A percentile compares a stretch with the other conserved stretches of the same genome.
Evolutionary conservation across 2,329 filamentous ascomycete species (phyloP).

Genomic region (Penicillium hordei): DNA sequence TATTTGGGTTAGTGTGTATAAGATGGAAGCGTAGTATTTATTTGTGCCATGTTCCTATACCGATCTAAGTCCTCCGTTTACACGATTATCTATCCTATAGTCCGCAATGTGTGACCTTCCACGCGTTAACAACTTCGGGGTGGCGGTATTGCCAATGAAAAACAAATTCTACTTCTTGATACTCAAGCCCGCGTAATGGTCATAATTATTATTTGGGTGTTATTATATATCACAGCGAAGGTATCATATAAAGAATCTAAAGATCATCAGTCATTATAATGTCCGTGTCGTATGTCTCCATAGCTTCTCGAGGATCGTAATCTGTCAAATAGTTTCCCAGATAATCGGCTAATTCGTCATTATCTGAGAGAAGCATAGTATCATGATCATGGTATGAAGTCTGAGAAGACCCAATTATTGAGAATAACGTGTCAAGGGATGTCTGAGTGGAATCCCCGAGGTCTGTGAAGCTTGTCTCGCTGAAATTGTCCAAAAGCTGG

Average conservation of each 20-base stretch:
- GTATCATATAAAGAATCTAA: background rate
- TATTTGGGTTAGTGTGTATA: too few relatives aligned
- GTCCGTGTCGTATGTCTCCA: background rate
- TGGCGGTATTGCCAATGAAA: too few relatives aligned
- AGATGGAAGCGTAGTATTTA: too few relatives aligned
- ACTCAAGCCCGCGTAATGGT: background rate
- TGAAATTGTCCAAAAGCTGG: slow-evolving; percentile 10
- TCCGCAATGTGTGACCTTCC: too few relatives aligned
- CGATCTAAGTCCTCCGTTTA: too few relatives aligned
- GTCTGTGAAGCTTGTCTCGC: slow-evolving; percentile 15
- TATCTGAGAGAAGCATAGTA: background rate
- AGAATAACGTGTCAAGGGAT: slow-evolving; percentile 2
- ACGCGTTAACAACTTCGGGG: too few relatives aligned
- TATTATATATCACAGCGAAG: background rate
- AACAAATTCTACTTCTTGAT: background rate
- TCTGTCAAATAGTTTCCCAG: background rate
- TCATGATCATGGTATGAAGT: background rate
- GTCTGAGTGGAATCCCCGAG: slow-evolving; percentile 13
- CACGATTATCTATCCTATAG: too few relatives aligned
- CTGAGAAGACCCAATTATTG: background rate
- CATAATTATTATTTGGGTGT: background rate
- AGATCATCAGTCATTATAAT: slow-evolving; percentile 1
- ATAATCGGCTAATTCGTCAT: background rate
- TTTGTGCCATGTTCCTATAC: too few relatives aligned
- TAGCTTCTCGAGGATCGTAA: background rate